These are phyloP conservation scores for Stipa capillata DNA, from an alignment of 176 grass and related monocot genomes.

Conservation along the genomic window DNA sequence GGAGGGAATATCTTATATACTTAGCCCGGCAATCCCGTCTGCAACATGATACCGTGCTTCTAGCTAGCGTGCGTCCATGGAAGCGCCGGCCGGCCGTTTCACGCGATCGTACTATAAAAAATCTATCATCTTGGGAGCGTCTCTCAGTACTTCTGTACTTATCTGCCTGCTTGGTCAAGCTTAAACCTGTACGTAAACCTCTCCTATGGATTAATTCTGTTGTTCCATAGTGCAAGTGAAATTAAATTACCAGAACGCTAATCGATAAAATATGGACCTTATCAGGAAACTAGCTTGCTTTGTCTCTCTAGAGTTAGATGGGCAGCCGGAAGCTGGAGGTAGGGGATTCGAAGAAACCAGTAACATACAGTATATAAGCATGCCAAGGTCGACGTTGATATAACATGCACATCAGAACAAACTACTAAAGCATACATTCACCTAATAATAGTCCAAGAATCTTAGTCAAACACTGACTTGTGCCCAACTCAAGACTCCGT, in stretches of 20 bases:
- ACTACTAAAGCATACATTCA: not conserved
- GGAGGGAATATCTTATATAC: not conserved
- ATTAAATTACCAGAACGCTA: not conserved
- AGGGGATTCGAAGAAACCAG: not conserved
- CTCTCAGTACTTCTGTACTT: not conserved
- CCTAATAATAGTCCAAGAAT: not conserved
- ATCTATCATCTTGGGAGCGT: not conserved
- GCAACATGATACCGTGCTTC: not conserved
- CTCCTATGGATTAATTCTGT: not conserved
- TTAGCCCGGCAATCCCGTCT: not conserved
- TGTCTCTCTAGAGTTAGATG: not conserved
- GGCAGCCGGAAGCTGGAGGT: not conserved
- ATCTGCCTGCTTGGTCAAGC: not conserved
- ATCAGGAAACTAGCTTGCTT: not conserved
- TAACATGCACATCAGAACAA: not conserved
- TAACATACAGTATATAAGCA: not conserved
- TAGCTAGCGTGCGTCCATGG: not conserved
- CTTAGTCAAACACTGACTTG: not conserved
- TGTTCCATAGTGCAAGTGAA: not conserved
- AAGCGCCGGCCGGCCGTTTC: not conserved
- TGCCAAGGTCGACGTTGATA: not conserved
- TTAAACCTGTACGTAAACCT: not conserved
- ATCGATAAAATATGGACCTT: not conserved
- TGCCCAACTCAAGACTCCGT: not conserved
- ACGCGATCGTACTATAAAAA: not conserved